phyloP scores from a whole-genome alignment of 129 eudicot species.

The Lactuca sativa region DNA sequence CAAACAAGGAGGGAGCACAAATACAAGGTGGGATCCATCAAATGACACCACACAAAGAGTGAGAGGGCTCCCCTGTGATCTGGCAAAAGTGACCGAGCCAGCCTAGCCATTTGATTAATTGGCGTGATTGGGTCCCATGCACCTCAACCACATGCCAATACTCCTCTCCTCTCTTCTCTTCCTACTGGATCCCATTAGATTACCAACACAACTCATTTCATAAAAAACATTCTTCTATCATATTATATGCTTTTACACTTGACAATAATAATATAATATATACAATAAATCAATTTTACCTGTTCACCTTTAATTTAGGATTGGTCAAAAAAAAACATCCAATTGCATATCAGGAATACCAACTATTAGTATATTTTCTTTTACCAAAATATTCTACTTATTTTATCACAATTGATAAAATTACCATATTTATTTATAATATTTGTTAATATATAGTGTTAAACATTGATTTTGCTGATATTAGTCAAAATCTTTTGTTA shows the following conservation, averaged over 20 bases:
- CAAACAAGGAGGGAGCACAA: slow-evolving; percentile 25
- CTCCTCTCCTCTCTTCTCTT: no score
- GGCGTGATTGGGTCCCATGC: slow-evolving; percentile 41
- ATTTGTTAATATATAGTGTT: no score
- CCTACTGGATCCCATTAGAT: slow-evolving; percentile 23
- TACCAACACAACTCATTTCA: slow-evolving; percentile 19
- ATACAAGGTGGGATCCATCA: background rate
- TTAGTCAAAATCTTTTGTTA: background rate
- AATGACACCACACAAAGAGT: background rate
- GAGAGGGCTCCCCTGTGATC: slow-evolving; percentile 23
- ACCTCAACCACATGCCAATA: slow-evolving; percentile 3
- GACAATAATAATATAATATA: background rate
- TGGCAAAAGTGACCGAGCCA: slow-evolving; percentile 45
- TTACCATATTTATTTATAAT: background rate
- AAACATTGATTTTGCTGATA: background rate
- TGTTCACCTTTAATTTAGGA: background rate
- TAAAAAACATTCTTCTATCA: background rate
- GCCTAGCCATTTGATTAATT: slow-evolving; percentile 45
- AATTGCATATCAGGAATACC: no score
- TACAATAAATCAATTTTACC: background rate
- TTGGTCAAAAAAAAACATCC: no score
- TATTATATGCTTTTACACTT: background rate
- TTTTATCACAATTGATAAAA: no score
- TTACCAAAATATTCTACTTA: no score
- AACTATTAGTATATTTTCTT: no score